These are phyloP conservation scores for Pyrenochaeta sp. DNA, from an alignment of 2,329 filamentous ascomycete species.

Conservation along the genomic window DNA sequence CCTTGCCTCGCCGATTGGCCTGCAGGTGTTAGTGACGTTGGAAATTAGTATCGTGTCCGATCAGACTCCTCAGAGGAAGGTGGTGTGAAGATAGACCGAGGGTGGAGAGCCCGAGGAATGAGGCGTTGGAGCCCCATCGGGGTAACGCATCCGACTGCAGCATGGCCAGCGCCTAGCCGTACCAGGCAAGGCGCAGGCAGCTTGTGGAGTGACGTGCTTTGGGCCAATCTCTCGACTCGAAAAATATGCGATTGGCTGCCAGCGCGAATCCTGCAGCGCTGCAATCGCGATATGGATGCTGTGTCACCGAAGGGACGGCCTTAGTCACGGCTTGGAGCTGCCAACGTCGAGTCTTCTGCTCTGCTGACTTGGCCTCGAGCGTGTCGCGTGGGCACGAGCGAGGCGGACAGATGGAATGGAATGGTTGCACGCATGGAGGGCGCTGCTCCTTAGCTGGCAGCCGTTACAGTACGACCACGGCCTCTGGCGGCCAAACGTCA, in stretches of 20 bases:
- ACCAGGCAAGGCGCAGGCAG: not conserved
- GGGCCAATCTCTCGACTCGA: not conserved
- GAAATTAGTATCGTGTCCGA: slow-evolving; percentile 8
- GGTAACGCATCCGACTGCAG: slow-evolving; percentile 4
- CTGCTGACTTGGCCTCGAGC: too few relatives aligned
- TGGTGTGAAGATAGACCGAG: slow-evolving; percentile 14
- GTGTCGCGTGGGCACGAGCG: too few relatives aligned
- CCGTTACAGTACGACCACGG: too few relatives aligned
- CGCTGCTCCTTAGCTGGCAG: too few relatives aligned
- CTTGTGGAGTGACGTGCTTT: too few relatives aligned
- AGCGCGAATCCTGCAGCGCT: not conserved
- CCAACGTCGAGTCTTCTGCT: too few relatives aligned
- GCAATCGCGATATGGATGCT: not conserved
- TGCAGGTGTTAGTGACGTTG: not conserved
- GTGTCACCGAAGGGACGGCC: slow-evolving; percentile 1
- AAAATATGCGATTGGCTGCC: slow-evolving; percentile 2
- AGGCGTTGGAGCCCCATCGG: slow-evolving; percentile 12
- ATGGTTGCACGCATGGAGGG: too few relatives aligned
- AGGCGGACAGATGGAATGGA: too few relatives aligned
- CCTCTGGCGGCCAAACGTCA: too few relatives aligned
- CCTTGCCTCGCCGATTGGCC: slow-evolving; percentile 4
- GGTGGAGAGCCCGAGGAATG: slow-evolving; percentile 4
- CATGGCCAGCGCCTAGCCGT: not conserved
- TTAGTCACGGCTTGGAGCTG: too few relatives aligned
- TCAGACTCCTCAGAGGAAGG: not conserved